These are phyloP conservation scores for Ceratobasidium sp. DNA, from an alignment of 1,284 basidiomycete species.

Conservation along the genomic window DNA sequence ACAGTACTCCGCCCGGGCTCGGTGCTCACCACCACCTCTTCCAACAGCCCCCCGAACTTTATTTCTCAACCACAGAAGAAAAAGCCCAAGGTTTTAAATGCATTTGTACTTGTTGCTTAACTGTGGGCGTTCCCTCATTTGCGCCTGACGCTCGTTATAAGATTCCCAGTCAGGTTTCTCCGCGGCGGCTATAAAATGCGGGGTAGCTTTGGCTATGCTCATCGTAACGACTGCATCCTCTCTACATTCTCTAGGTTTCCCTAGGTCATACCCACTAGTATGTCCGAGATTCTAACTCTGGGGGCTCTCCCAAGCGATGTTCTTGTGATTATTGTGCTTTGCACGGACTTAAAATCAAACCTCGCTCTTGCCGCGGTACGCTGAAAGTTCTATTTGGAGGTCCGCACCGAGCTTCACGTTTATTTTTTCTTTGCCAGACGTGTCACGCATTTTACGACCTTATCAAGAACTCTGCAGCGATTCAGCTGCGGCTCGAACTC, in stretches of 20 bases:
- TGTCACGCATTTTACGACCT: conserved; percentile 27
- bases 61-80: neutral
- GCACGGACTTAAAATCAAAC: conserved; percentile 10
- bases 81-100: neutral
- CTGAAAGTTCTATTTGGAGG: neutral
- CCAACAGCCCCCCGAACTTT: neutral
- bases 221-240: neutral
- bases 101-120: neutral
- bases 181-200: conserved; percentile 30
- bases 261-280: neutral
- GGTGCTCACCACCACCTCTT: neutral
- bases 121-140: neutral
- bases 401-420: neutral
- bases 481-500: conserved; percentile 32
- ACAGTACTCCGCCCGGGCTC: neutral
- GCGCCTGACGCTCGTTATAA: conserved; percentile 12
- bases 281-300: conserved; percentile 20
- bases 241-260: neutral
- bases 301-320: conserved; percentile 23
- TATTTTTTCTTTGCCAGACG: conserved; percentile 14
- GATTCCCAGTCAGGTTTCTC: conserved; percentile 17
- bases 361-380: conserved; percentile 24
- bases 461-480: conserved; percentile 6
- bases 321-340: conserved; percentile 12
- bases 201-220: conserved; percentile 1